phyloP scores from a whole-genome alignment of 345 rosid genomes.

The Litchi chinensis region DNA sequence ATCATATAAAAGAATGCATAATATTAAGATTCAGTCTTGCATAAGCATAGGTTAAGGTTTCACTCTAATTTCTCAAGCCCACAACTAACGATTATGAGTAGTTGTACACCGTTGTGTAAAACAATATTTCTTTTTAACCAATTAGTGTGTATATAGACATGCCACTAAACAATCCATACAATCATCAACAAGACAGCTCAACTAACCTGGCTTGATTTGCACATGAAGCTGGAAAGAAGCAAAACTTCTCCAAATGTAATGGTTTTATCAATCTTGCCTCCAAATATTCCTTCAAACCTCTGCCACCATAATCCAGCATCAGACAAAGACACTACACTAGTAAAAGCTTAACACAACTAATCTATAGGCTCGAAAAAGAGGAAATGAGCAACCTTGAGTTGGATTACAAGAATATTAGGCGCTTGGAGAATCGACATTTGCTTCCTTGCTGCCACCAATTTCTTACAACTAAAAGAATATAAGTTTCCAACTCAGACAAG shows the following conservation, averaged over 20 bases:
- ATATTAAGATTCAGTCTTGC: neutral
- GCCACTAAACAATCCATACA: neutral
- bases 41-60: neutral
- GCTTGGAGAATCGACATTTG: conserved; percentile 92
- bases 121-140: no score
- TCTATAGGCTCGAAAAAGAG: neutral
- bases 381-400: conserved; percentile 67
- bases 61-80: neutral
- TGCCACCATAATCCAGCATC: conserved; percentile 32
- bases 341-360: conserved; percentile 9
- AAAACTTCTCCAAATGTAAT: conserved; percentile 79
- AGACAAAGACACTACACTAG: conserved; percentile 9
- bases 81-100: neutral
- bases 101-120: neutral
- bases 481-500: conserved; percentile 22
- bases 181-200: conserved; percentile 13
- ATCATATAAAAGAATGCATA: neutral
- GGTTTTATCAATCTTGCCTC: conserved; percentile 83
- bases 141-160: no score
- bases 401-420: conserved; percentile 89
- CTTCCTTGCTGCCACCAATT: conserved; percentile 93
- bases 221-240: conserved; percentile 85
- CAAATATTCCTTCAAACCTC: conserved; percentile 91
- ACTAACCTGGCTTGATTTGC: conserved; percentile 82
- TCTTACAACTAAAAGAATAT: conserved; percentile 77